phyloP scores from a whole-genome alignment of 345 rosid genomes.

The Nephelium lappaceum region DNA sequence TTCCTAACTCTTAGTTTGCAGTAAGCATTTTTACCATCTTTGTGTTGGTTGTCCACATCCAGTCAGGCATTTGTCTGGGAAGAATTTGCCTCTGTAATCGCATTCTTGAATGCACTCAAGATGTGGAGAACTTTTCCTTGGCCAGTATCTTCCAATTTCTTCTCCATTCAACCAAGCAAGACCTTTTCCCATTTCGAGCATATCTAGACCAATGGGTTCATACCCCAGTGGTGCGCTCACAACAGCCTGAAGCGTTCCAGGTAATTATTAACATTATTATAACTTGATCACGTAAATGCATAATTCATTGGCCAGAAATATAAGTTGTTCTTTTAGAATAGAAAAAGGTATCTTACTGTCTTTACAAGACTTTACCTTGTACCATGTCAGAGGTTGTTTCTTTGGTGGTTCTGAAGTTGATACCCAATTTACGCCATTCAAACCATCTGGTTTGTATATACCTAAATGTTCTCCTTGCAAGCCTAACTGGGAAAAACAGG shows the following conservation, averaged over 20 bases:
- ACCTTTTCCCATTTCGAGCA: conserved; percentile 94
- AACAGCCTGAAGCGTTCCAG: conserved; percentile 49
- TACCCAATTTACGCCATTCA: conserved; percentile 59
- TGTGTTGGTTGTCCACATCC: conserved; percentile 95
- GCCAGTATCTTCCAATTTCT: conserved; percentile 95
- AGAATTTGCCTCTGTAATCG: conserved; percentile 77
- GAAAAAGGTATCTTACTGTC: conserved; percentile 2
- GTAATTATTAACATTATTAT: neutral
- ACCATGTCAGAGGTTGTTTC: conserved; percentile 85
- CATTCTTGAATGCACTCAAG: conserved; percentile 69
- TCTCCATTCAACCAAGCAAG: conserved; percentile 98
- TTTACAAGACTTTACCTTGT: conserved; percentile 57
- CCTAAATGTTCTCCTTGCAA: conserved; percentile 78
- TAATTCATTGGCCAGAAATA: neutral
- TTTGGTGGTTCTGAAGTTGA: conserved; percentile 67
- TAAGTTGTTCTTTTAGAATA: neutral
- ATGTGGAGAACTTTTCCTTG: conserved; percentile 45
- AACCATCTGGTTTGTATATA: conserved; percentile 56
- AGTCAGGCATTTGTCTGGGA: conserved; percentile 76
- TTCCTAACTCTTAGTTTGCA: neutral
- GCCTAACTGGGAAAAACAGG: conserved; percentile 57
- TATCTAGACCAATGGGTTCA: conserved; percentile 90
- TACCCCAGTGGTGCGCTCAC: conserved; percentile 76
- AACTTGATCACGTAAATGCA: neutral
- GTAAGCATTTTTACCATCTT: conserved; percentile 64